Evolutionary conservation across 2,329 filamentous ascomycete genomes (phyloP).

Genomic region (Hymenoscyphus albidus): DNA sequence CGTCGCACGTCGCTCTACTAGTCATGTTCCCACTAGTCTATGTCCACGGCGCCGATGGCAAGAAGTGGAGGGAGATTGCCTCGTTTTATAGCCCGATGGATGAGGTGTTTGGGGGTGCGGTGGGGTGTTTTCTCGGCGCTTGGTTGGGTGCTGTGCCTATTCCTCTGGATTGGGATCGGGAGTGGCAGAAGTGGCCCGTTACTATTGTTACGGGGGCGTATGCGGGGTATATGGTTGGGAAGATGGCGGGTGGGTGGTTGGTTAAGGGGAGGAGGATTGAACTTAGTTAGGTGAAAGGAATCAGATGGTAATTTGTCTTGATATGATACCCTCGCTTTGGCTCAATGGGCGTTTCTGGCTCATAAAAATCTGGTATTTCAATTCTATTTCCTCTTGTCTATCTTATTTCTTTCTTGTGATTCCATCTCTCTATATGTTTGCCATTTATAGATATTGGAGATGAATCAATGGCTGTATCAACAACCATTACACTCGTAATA

Average conservation of each 20-base stretch:
- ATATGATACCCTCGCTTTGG: too few relatives aligned
- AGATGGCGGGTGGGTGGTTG: slow-evolving; percentile 49
- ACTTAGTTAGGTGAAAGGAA: slow-evolving; percentile 25
- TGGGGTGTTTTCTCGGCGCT: slow-evolving; percentile 76
- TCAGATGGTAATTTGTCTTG: too few relatives aligned
- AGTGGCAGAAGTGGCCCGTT: slow-evolving; percentile 97
- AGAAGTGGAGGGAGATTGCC: slow-evolving; percentile 67
- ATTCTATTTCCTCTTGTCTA: too few relatives aligned
- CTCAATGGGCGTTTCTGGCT: too few relatives aligned
- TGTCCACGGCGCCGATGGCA: slow-evolving; percentile 71
- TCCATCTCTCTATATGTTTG: too few relatives aligned
- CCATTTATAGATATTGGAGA: too few relatives aligned
- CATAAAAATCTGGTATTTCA: too few relatives aligned
- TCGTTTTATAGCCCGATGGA: slow-evolving; percentile 70
- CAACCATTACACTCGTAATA: too few relatives aligned
- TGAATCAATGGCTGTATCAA: too few relatives aligned
- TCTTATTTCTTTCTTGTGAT: too few relatives aligned
- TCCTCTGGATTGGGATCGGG: slow-evolving; percentile 96
- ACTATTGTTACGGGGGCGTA: slow-evolving; percentile 85
- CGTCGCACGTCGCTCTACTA: slow-evolving; percentile 77
- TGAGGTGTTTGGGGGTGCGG: slow-evolving; percentile 74
- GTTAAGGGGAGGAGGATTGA: slow-evolving; percentile 35
- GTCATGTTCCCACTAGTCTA: slow-evolving; percentile 79
- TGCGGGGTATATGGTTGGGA: slow-evolving; percentile 70
- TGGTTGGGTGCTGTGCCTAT: slow-evolving; percentile 96